Evolutionary conservation across 768 basidiomycete genomes (phyloP).

Genomic region (Tulasnella calospora): DNA sequence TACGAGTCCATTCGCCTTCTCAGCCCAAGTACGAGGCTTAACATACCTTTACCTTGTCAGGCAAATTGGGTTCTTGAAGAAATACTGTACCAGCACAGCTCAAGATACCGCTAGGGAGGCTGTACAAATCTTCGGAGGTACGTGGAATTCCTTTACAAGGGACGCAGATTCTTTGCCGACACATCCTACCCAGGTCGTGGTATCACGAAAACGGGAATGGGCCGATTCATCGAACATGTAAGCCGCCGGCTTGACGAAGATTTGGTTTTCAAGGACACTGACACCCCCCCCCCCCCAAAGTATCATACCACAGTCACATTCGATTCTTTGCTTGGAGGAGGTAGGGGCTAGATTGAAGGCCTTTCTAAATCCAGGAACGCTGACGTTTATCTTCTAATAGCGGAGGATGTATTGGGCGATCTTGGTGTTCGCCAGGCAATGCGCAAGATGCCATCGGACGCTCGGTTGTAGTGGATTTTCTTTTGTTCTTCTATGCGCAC

Average conservation of each 20-base stretch:
- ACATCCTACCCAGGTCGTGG: slow-evolving; percentile 75
- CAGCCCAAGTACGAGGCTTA: background rate
- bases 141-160: background rate
- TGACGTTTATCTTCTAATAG: slow-evolving; percentile 17
- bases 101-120: slow-evolving; percentile 80
- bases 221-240: slow-evolving; percentile 61
- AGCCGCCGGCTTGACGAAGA: background rate
- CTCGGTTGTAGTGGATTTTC: background rate
- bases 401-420: slow-evolving; percentile 54
- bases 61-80: slow-evolving; percentile 77
- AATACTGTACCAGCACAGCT: slow-evolving; percentile 65
- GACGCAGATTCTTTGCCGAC: background rate
- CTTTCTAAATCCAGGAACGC: background rate
- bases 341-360: slow-evolving; percentile 47
- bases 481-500: background rate
- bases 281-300: slow-evolving; percentile 42
- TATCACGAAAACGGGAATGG: slow-evolving; percentile 78
- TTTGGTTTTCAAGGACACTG: slow-evolving; percentile 5
- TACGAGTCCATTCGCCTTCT: slow-evolving; percentile 35
- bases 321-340: slow-evolving; percentile 76
- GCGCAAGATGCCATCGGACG: slow-evolving; percentile 51
- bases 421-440: slow-evolving; percentile 79
- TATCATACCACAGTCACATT: slow-evolving; percentile 80
- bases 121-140: slow-evolving; percentile 30
- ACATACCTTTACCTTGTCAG: slow-evolving; percentile 36